Base-by-base conservation (phyloP, 2,329 filamentous ascomycete species). In the Didymosphaeria variabile region DNA sequence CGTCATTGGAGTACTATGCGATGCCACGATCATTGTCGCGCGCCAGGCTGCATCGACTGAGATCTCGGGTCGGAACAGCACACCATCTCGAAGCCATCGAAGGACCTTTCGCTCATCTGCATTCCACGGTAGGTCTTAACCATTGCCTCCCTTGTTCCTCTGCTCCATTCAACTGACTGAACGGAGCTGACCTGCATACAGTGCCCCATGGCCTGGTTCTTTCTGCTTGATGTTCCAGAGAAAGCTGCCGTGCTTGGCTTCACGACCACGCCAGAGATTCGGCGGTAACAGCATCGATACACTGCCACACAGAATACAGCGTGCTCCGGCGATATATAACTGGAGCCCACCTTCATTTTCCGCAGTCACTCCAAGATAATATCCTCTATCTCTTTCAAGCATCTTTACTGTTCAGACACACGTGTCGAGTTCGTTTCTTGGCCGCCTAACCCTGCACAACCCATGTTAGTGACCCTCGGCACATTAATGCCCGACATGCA, bases 31-130 rank as follows among this genome's bases (percentile, higher is more conserved):
- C 9, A 4, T n/a, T 42, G 36, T 31, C 50, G 36, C 50, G 50
- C 36, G 50, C 50, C 50, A 42, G 32, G 32, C 31, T 52, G 50
- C 50, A 23, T 42, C 21, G 32, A 42, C 36, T 29, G 50, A 53
- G 23, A 36, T 31, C 23, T 42, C 34, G 21, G 36, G 34, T 10
- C 12, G 23, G n/a, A 21, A 44, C 15, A 42, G 10, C 21, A 21
- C 50, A 42, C 34, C 19, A 19, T 17, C 15, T 31, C 12, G 9
- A 10, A 17, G 9, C 9, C 23, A 31, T 21, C 36, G 36, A 53
- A 53, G 50, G 15, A 42, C 34, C 15, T 42, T 29, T 12, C 17
- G 36, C 21, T 47, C 23, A 9, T 53, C 21, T 29, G 21, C 13
- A n/a, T 7, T 40, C n/a, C 38, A n/a, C 38, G 38, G 38, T n/a